Evolutionary conservation across 169 alveolate genomes (phyloP).

Genomic region (Eimeria maxima): DNA sequence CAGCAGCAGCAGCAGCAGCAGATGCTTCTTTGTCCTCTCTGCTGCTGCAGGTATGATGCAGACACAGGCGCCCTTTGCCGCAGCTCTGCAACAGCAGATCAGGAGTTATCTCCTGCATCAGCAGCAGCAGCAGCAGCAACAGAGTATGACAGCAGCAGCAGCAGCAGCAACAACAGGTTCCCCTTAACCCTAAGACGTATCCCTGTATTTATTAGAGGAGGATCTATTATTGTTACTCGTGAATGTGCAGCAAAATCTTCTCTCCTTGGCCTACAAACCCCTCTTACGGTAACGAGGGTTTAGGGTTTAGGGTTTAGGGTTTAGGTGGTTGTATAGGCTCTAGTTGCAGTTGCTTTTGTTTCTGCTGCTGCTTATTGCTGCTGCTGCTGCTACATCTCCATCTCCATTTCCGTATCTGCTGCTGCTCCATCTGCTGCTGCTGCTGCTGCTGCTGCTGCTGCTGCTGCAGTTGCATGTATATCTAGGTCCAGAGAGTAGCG

Average conservation of each 20-base stretch:
- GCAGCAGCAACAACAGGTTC: not conserved
- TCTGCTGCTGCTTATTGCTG: not conserved
- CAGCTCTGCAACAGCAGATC: constrained; percentile 9
- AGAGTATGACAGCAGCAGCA: not conserved
- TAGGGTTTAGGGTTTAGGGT: no score
- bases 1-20: constrained; percentile 10
- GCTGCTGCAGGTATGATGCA: not conserved
- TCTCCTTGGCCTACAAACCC: not conserved
- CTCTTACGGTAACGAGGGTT: not conserved
- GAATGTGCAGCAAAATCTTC: not conserved
- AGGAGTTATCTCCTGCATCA: no score
- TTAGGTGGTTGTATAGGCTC: no score
- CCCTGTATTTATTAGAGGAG: constrained; percentile 62
- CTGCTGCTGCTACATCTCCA: constrained; percentile 31
- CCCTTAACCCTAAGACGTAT: constrained; percentile 25
- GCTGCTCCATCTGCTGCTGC: no score
- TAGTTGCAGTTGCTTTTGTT: no score
- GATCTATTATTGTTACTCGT: not conserved
- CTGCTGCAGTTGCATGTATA: no score
- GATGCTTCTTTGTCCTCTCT: not conserved
- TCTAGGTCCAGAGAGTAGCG: not conserved
- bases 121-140: no score
- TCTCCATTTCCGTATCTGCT: no score
- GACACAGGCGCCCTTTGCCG: constrained; percentile 18
- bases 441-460: no score